Percentiles rank a stretch among this genome's conserved stretches.
These are phyloP conservation scores for Antarctomyces pellizariae DNA, from an alignment of 495 filamentous ascomycete species.

Conservation along the genomic window DNA sequence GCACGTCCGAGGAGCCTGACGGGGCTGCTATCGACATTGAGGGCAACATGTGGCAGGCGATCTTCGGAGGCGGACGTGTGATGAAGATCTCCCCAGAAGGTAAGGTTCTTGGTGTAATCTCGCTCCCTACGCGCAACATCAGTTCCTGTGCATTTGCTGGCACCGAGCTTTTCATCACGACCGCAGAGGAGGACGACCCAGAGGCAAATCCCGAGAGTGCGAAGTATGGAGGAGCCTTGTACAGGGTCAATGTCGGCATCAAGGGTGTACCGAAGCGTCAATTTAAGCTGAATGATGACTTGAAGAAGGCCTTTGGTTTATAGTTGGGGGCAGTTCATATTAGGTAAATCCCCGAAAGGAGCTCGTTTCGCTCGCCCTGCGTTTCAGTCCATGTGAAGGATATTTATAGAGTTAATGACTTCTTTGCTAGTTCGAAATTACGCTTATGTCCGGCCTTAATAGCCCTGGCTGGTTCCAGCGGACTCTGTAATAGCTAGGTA, in stretches of 20 bases:
- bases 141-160: conserved; percentile 55
- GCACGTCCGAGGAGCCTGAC: conserved; percentile 41
- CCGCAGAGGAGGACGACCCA: conserved; percentile 33
- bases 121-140: conserved; percentile 40
- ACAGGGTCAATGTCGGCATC: conserved; percentile 42
- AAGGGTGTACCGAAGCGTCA: conserved; percentile 30
- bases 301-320: no score
- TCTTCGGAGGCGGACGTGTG: conserved; percentile 47
- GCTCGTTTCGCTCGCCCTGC: no score
- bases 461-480: no score
- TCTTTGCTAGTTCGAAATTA: no score
- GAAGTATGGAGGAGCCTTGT: conserved; percentile 39
- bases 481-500: no score
- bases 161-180: conserved; percentile 53
- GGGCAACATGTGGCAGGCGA: conserved; percentile 55
- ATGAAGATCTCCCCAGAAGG: conserved; percentile 41
- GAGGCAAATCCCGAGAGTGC: conserved; percentile 32
- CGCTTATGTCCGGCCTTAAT: no score
- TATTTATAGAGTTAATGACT: no score
- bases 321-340: no score
- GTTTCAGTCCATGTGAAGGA: no score
- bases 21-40: conserved; percentile 51
- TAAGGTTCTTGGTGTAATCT: conserved; percentile 39
- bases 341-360: no score
- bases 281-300: conserved; percentile 22